phyloP scores from a whole-genome alignment of 108 stramenopile genomes.

The Craspedostauros australis region DNA sequence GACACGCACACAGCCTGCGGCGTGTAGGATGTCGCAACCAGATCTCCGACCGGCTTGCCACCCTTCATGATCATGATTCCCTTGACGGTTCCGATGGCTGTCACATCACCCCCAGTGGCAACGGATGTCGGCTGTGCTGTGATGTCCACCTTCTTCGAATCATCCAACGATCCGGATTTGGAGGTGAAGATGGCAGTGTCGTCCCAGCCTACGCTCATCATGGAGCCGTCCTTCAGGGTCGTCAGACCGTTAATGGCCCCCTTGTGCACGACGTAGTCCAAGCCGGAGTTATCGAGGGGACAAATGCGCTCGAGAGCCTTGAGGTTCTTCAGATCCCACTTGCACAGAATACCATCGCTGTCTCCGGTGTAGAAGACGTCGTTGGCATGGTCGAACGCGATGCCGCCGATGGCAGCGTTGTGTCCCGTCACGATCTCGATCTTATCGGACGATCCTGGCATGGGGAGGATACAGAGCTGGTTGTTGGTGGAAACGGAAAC shows the following conservation, averaged over 20 bases:
- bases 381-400: constrained; percentile 61
- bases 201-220: constrained; percentile 90
- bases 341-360: constrained; percentile 81
- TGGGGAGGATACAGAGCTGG: constrained; percentile 69
- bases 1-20: constrained; percentile 70
- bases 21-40: constrained; percentile 51
- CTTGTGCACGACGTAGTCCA: constrained; percentile 55
- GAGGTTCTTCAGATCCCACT: constrained; percentile 67
- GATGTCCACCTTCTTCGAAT: constrained; percentile 35
- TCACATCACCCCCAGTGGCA: constrained; percentile 50
- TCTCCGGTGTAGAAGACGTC: constrained; percentile 82
- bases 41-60: constrained; percentile 24
- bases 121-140: constrained; percentile 84
- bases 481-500: constrained; percentile 83
- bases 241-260: constrained; percentile 63
- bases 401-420: constrained; percentile 70
- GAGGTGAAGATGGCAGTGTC: constrained; percentile 60
- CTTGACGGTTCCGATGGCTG: constrained; percentile 70
- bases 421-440: constrained; percentile 68
- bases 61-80: constrained; percentile 52
- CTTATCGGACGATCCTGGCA: constrained; percentile 16
- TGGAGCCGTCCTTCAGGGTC: constrained; percentile 23
- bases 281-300: constrained; percentile 33
- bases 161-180: constrained; percentile 19
- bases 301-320: constrained; percentile 30